Percentiles rank a stretch among this genome's conserved stretches.
Conservation (phyloP, 83 land plant genomes). For the Thuja plicata region DNA sequence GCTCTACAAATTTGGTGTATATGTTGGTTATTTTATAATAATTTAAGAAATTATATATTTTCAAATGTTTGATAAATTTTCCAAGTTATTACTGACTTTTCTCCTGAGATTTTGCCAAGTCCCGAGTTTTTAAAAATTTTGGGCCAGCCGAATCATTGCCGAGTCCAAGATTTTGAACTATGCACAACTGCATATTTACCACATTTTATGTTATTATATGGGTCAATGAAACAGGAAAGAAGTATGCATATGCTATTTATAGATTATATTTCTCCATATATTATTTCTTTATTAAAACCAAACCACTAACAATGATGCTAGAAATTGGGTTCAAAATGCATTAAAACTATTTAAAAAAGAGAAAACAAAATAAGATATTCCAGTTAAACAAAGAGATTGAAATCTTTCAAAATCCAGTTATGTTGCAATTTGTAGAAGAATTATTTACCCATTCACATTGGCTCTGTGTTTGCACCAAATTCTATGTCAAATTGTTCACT, state of each 20-base stretch:
- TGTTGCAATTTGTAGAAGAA: not conserved
- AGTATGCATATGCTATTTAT: not conserved
- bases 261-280: not conserved
- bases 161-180: not conserved
- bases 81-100: too few relatives aligned
- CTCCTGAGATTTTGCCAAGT: too few relatives aligned
- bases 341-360: not conserved
- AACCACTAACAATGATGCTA: not conserved
- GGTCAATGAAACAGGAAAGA: not conserved
- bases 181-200: not conserved
- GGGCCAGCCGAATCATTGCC: too few relatives aligned
- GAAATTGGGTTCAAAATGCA: not conserved
- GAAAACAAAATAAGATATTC: not conserved
- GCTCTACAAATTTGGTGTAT: too few relatives aligned
- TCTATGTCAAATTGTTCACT: not conserved
- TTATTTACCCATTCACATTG: not conserved
- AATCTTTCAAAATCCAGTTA: not conserved
- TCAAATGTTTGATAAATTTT: too few relatives aligned
- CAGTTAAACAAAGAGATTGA: not conserved
- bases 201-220: not conserved
- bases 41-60: too few relatives aligned
- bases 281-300: not conserved
- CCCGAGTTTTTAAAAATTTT: too few relatives aligned
- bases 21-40: too few relatives aligned
- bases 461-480: not conserved